Evolutionary conservation across 306 rosid species (phyloP).

Genomic region (Mucuna pruriens): DNA sequence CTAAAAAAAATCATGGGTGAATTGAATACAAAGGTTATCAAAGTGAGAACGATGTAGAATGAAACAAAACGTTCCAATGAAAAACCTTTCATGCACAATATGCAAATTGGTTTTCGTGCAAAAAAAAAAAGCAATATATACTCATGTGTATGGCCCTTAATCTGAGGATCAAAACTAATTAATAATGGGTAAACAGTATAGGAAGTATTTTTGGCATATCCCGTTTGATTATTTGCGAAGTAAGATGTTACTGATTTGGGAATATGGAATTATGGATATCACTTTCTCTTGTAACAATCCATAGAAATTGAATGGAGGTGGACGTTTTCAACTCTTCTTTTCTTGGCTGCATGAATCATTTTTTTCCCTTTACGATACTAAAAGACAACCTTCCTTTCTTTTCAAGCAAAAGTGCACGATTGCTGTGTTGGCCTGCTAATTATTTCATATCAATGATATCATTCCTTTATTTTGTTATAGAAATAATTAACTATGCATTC

Average conservation of each 20-base stretch:
- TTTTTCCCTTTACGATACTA: neutral
- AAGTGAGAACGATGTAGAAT: too few relatives aligned
- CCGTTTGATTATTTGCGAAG: neutral
- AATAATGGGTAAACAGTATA: neutral
- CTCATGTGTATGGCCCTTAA: too few relatives aligned
- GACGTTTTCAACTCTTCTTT: neutral
- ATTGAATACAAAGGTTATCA: too few relatives aligned
- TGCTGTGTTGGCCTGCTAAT: constrained; percentile 17
- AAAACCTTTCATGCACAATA: too few relatives aligned
- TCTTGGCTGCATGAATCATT: neutral
- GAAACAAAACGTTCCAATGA: too few relatives aligned
- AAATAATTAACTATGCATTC: too few relatives aligned
- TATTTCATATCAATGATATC: too few relatives aligned
- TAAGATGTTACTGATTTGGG: neutral
- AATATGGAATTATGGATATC: neutral
- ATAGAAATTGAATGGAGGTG: neutral
- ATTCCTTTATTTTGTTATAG: too few relatives aligned
- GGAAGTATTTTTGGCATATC: neutral
- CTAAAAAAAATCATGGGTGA: too few relatives aligned
- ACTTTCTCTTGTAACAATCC: neutral
- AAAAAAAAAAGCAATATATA: too few relatives aligned
- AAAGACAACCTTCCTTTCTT: constrained; percentile 10
- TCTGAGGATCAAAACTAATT: too few relatives aligned
- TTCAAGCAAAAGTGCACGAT: constrained; percentile 18
- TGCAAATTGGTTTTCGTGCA: too few relatives aligned